A percentile compares a stretch with the other conserved stretches of the same genome.
Evolutionary conservation across 257 asterid genomes (phyloP).

Genomic region (Galeopsis tetrahit): DNA sequence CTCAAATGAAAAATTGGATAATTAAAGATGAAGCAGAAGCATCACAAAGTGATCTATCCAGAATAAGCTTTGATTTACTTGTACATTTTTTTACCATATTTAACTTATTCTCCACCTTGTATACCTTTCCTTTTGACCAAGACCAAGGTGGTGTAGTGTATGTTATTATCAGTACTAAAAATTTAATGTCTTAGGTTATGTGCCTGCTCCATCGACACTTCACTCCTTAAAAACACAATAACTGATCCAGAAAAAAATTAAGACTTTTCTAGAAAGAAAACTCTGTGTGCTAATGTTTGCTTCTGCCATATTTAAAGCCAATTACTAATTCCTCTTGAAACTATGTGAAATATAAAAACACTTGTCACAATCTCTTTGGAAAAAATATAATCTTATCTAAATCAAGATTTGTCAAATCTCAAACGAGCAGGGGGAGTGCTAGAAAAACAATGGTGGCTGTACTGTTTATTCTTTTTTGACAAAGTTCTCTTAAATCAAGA

Average conservation of each 20-base stretch:
- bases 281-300: not conserved
- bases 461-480: not conserved
- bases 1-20: constrained; percentile 15
- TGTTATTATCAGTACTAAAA: not conserved
- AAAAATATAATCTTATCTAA: not conserved
- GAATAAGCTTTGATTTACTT: constrained; percentile 13
- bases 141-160: constrained; percentile 44
- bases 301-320: not conserved
- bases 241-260: not conserved
- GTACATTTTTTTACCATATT: not conserved
- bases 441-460: not conserved
- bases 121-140: constrained; percentile 90
- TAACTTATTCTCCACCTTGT: constrained; percentile 31
- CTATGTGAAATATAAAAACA: not conserved
- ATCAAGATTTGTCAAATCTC: not conserved
- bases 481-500: too few relatives aligned
- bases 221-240: not conserved
- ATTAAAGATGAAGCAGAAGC: constrained; percentile 2
- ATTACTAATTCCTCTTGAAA: not conserved
- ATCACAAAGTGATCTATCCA: constrained; percentile 13
- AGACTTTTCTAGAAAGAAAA: too few relatives aligned
- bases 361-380: not conserved
- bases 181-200: not conserved
- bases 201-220: not conserved
- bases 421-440: not conserved